These are phyloP conservation scores for grape (Vitis vinifera) DNA, from an alignment of 164 flowering plant genomes.

Conservation along the genomic window ASM3070453v1 NC_081817.1:2075001-2075500, in stretches of 20 bases:
- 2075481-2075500: too few relatives aligned
- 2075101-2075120: slow-evolving; percentile 92
- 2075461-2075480: too few relatives aligned
- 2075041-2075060: slow-evolving; percentile 71
- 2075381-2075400: too few relatives aligned
- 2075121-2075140: slow-evolving; percentile 69
- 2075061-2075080: slow-evolving; percentile 92
- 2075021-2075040: neutral
- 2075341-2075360: too few relatives aligned
- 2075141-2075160: slow-evolving; percentile 61
- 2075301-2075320: neutral
- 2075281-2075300: slow-evolving; percentile 57
- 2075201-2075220: slow-evolving; percentile 80
- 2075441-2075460: too few relatives aligned
- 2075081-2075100: slow-evolving; percentile 85
- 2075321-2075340: neutral
- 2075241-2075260: slow-evolving; percentile 51
- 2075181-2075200: slow-evolving; percentile 52
- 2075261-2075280: slow-evolving; percentile 76
- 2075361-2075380: too few relatives aligned
- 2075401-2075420: too few relatives aligned
- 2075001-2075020: neutral
- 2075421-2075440: too few relatives aligned
- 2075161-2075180: slow-evolving; percentile 32
- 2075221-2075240: slow-evolving; percentile 98